A percentile compares a stretch with the other conserved stretches of the same genome.
Evolutionary conservation across 1,284 basidiomycete genomes (phyloP).

Genomic region (Puccinia hordei): DNA sequence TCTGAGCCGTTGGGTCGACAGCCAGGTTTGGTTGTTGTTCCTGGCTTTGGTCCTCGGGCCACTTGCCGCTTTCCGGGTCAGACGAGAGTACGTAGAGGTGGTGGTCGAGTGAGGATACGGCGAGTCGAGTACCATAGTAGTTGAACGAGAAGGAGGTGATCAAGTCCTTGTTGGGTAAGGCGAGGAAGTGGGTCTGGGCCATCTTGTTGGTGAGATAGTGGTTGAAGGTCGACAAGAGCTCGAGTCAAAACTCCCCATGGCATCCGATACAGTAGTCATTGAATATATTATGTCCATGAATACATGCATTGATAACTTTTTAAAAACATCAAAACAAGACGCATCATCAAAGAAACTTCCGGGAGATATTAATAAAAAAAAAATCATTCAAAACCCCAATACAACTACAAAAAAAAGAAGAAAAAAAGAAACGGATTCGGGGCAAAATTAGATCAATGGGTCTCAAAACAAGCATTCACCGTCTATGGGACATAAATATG

Average conservation of each 20-base stretch:
- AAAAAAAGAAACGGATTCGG: no score
- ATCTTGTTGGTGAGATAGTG: background rate
- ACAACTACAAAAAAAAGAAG: background rate
- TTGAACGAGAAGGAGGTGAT: slow-evolving; percentile 82
- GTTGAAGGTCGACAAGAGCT: background rate
- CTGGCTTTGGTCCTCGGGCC: slow-evolving; percentile 55
- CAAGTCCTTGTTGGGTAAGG: slow-evolving; percentile 66
- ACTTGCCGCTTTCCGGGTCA: slow-evolving; percentile 50
- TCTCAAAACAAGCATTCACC: no score
- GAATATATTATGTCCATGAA: no score
- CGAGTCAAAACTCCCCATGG: no score
- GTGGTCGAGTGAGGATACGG: slow-evolving; percentile 76
- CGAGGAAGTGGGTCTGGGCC: slow-evolving; percentile 50
- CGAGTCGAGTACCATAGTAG: slow-evolving; percentile 79
- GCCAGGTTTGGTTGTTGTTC: slow-evolving; percentile 68
- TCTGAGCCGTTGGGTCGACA: slow-evolving; percentile 56
- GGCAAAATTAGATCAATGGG: no score
- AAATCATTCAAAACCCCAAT: background rate
- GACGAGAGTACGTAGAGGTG: slow-evolving; percentile 62
- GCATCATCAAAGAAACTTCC: background rate
- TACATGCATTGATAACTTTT: no score
- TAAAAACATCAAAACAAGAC: no score
- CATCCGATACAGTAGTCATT: no score
- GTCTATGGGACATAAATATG: no score
- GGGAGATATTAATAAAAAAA: background rate